These are phyloP conservation scores for Dispira simplex DNA, from an alignment of 192 early-diverging fungal genomes.

Conservation along the genomic window DNA sequence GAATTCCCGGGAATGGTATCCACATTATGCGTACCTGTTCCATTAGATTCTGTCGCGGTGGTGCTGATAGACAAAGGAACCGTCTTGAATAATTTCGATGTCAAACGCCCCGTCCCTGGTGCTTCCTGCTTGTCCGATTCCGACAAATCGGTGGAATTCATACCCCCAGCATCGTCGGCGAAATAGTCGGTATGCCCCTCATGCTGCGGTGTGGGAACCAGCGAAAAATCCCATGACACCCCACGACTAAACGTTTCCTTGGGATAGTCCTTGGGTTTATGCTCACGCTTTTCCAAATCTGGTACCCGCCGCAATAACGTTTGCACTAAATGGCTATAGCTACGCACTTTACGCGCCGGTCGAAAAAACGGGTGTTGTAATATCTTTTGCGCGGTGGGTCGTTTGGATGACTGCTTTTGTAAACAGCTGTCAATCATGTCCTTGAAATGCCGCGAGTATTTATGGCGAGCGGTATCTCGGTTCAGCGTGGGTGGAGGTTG, in stretches of 20 bases:
- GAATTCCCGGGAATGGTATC: too few species aligned
- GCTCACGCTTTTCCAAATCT: neutral
- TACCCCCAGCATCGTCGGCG: too few species aligned
- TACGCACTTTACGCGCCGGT: neutral
- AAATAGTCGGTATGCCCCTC: too few species aligned
- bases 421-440: slow-evolving; percentile 79
- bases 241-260: neutral
- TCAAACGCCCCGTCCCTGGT: too few species aligned
- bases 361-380: slow-evolving; percentile 45
- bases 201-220: neutral
- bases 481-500: slow-evolving; percentile 77
- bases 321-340: neutral
- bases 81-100: neutral
- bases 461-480: slow-evolving; percentile 52
- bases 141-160: too few species aligned
- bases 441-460: slow-evolving; percentile 62
- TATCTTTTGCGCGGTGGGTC: slow-evolving; percentile 14
- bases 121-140: too few species aligned
- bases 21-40: too few species aligned
- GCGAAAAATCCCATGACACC: slow-evolving; percentile 8
- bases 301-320: neutral
- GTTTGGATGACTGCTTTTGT: slow-evolving; percentile 57
- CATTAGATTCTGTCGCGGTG: too few species aligned
- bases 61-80: neutral
- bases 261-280: neutral